Evolutionary conservation across 345 rosid genomes (phyloP), one percentile per base, ranked within the genome.

Genomic region (Dimocarpus longan): DNA sequence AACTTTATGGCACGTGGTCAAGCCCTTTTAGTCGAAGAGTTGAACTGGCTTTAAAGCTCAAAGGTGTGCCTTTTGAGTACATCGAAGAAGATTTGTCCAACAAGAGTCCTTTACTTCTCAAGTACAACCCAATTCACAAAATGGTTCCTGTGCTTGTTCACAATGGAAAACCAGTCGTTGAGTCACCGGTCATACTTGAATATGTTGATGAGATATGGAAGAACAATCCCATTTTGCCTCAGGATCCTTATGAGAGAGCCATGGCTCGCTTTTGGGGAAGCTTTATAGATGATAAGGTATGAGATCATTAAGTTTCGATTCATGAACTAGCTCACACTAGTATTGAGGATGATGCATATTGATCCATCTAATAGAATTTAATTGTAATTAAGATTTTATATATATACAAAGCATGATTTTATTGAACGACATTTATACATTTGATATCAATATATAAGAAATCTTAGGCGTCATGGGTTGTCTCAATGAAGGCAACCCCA

Each of bases 181-280:
- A 89, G 80, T 87, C 90, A 12, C 75, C 50, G 4, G 42, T 85
- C 0, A 89, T 87, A 6, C 84, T 86, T 13, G 84, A 88, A 9
- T 89, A 89, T 75, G 84, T 85, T 71, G 87, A 87, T 12, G 82
- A 85, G 54, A 89, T 84, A 10, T 82, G 89, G 91, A 77, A 76
- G 22, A 13, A 26, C 18, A 81, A 83, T 74, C 89, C 86, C 8
- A 63, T 87, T 39, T 73, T 87, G 64, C 88, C 89, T 21, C 70
- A 68, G 5, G 84, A 89, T 68, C 88, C 92, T 68, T 81, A 82
- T 52, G 80, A 83, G 10, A 79, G 78, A 81, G 85, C 89, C 77
- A 44, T 73, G 75, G 83, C 88, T 81, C 79, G 82, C 1, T 84
- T 89, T 21, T 89, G 87, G 91, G 84, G 84, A 8, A 79, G 74